phyloP scores from a whole-genome alignment of 306 rosid genomes.

The Rosa rugosa region DNA sequence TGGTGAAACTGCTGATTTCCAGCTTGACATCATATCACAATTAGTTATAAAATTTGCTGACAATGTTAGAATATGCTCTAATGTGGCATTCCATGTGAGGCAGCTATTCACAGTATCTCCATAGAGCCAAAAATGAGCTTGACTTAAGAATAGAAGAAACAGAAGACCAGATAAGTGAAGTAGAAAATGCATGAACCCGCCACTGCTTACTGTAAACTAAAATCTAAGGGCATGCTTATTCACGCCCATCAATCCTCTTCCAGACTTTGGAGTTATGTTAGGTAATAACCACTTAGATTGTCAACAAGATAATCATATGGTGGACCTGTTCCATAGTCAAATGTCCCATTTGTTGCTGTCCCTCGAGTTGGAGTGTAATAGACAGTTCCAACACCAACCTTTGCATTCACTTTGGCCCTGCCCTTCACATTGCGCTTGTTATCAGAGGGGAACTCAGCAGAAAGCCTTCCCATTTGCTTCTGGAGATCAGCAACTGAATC shows the following conservation, averaged over 20 bases:
- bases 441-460: constrained; percentile 86
- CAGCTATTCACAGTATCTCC: constrained; percentile 59
- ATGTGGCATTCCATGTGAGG: constrained; percentile 38
- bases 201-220: constrained; percentile 29
- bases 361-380: constrained; percentile 54
- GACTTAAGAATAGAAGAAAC: constrained; percentile 29
- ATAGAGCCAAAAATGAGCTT: constrained; percentile 55
- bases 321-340: constrained; percentile 57
- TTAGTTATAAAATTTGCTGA: constrained; percentile 24
- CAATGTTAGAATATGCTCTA: constrained; percentile 46
- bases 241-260: constrained; percentile 23
- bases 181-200: constrained; percentile 25
- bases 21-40: constrained; percentile 31
- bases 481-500: constrained; percentile 96
- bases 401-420: constrained; percentile 66
- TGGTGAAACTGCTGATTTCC: constrained; percentile 32
- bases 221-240: constrained; percentile 32
- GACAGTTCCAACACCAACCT: constrained; percentile 59
- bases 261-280: constrained; percentile 38
- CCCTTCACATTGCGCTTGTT: constrained; percentile 75
- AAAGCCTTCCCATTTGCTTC: constrained; percentile 97
- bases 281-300: constrained; percentile 57
- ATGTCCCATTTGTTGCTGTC: constrained; percentile 54
- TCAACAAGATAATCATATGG: constrained; percentile 78
- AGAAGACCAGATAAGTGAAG: constrained; percentile 14